Percentiles rank a stretch among this genome's conserved stretches.
Conservation (phyloP, 1,284 basidiomycete species). For the Termitomyces sp. region DNA sequence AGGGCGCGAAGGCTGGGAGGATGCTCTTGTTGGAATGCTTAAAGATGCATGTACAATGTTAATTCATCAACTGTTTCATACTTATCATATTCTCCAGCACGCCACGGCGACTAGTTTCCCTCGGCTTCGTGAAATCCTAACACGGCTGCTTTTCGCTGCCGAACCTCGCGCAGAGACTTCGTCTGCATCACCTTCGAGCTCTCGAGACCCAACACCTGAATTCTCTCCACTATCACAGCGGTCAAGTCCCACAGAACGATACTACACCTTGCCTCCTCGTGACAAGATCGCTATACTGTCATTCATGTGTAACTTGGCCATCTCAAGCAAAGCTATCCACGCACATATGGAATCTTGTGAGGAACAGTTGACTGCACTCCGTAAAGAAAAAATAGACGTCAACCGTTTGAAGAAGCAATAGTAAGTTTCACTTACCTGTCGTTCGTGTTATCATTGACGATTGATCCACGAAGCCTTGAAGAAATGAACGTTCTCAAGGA, state of each 20-base stretch:
- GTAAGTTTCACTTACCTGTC: slow-evolving; percentile 41
- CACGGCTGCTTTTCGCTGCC: slow-evolving; percentile 69
- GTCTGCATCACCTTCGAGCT: slow-evolving; percentile 39
- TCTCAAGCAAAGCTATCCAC: slow-evolving; percentile 86
- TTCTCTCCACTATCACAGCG: slow-evolving; percentile 31
- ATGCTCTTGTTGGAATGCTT: slow-evolving; percentile 79
- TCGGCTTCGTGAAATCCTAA: slow-evolving; percentile 68
- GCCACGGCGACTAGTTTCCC: slow-evolving; percentile 75
- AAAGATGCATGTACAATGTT: slow-evolving; percentile 66
- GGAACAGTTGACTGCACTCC: slow-evolving; percentile 81
- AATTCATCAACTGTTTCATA: not conserved
- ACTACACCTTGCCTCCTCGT: slow-evolving; percentile 64
- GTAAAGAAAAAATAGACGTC: slow-evolving; percentile 95
- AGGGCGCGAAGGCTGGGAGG: slow-evolving; percentile 78
- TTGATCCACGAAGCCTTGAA: slow-evolving; percentile 47
- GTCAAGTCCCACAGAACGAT: slow-evolving; percentile 63
- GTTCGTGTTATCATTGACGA: slow-evolving; percentile 8
- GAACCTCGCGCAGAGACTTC: slow-evolving; percentile 39
- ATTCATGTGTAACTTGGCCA: slow-evolving; percentile 87
- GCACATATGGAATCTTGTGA: slow-evolving; percentile 89
- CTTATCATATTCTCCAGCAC: slow-evolving; percentile 44
- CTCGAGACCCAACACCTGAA: slow-evolving; percentile 37
- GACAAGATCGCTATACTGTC: slow-evolving; percentile 84
- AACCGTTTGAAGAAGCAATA: slow-evolving; percentile 83
- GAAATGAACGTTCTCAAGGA: slow-evolving; percentile 65